Conservation (phyloP, 768 basidiomycete species). For the Mycena venus region DNA sequence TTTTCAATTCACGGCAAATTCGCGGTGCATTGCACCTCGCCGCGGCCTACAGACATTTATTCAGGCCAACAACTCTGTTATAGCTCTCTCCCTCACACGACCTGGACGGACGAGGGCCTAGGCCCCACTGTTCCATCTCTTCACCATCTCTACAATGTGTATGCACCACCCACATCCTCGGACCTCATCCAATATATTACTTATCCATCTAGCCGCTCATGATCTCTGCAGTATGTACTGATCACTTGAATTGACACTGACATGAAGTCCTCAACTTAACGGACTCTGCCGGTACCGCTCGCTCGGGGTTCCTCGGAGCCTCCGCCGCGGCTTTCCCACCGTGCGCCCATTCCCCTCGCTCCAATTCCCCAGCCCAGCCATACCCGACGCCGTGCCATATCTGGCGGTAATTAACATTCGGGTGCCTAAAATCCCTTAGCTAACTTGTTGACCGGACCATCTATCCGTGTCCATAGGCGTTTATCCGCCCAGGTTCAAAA, state of each 20-base stretch:
- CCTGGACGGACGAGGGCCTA: neutral
- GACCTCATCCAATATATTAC: neutral
- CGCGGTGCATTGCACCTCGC: too few relatives aligned
- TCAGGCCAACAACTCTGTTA: neutral
- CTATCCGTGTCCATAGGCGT: too few relatives aligned
- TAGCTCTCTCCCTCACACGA: neutral
- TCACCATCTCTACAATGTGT: neutral
- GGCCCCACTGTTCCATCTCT: neutral
- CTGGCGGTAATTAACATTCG: too few relatives aligned
- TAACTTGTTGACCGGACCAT: too few relatives aligned
- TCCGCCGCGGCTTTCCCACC: constrained; percentile 10
- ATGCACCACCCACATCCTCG: neutral
- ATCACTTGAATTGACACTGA: neutral
- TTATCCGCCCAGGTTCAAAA: too few relatives aligned
- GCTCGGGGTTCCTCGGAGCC: constrained; percentile 3
- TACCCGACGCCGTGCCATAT: neutral
- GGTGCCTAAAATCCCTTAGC: too few relatives aligned
- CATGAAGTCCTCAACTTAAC: neutral
- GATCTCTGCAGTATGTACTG: neutral
- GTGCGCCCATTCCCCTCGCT: too few relatives aligned
- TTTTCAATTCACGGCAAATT: too few relatives aligned
- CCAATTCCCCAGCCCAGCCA: too few relatives aligned
- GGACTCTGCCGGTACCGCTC: neutral
- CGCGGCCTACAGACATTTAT: too few relatives aligned
- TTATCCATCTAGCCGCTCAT: too few relatives aligned